Conservation (phyloP, 345 rosid species). For the Nephelium lappaceum region DNA sequence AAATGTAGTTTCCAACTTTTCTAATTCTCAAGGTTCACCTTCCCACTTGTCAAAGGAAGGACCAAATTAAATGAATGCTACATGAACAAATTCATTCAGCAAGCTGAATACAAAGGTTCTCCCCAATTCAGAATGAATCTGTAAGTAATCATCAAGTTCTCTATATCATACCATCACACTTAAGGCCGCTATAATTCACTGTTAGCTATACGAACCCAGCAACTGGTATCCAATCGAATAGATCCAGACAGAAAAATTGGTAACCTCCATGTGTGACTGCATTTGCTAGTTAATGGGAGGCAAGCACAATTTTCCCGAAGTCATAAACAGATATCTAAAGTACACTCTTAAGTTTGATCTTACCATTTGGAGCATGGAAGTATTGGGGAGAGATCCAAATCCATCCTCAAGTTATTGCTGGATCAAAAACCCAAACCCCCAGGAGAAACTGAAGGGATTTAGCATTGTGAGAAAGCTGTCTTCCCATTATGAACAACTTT, state of each 20-base stretch:
- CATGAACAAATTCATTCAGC: conserved; percentile 38
- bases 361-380: conserved; percentile 27
- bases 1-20: conserved; percentile 17
- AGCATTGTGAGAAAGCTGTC: conserved; percentile 33
- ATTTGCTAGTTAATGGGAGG: conserved; percentile 30
- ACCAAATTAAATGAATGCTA: conserved; percentile 22
- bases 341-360: conserved; percentile 26
- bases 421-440: conserved; percentile 34
- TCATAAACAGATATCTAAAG: conserved; percentile 36
- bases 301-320: conserved; percentile 29
- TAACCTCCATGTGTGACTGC: conserved; percentile 37
- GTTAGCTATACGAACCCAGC: conserved; percentile 36
- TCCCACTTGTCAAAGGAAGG: conserved; percentile 27
- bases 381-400: conserved; percentile 19
- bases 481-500: conserved; percentile 37
- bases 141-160: conserved; percentile 23
- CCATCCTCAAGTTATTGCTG: conserved; percentile 23
- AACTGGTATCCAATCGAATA: conserved; percentile 26
- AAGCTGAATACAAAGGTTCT: conserved; percentile 26
- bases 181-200: conserved; percentile 22
- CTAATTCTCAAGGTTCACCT: conserved; percentile 23
- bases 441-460: conserved; percentile 30
- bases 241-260: conserved; percentile 28
- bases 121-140: conserved; percentile 23
- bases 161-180: conserved; percentile 34